These are phyloP conservation scores for Pyrenophora graminea DNA, from an alignment of 2,329 filamentous ascomycete species.

Conservation along the genomic window DNA sequence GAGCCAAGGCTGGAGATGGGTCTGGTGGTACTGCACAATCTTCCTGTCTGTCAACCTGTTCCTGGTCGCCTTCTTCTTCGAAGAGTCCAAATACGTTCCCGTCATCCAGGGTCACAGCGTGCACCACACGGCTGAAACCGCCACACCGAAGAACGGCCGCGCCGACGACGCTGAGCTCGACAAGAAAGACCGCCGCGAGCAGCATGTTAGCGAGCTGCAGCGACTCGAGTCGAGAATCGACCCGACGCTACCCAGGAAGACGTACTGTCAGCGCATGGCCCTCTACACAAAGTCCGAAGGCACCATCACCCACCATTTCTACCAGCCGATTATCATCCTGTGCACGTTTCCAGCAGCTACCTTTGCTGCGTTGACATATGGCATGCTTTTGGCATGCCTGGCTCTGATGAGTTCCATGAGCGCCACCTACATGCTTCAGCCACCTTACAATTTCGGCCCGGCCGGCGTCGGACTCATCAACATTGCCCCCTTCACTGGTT, in stretches of 20 bases:
- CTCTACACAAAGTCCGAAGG: slow-evolving; percentile 38
- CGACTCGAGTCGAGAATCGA: slow-evolving; percentile 27
- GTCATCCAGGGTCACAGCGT: slow-evolving; percentile 13
- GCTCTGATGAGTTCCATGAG: slow-evolving; percentile 46
- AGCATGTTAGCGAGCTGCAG: not conserved
- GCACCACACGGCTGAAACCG: not conserved
- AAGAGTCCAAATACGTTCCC: slow-evolving; percentile 38
- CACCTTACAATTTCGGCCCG: slow-evolving; percentile 50
- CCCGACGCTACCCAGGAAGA: slow-evolving; percentile 45
- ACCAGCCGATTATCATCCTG: slow-evolving; percentile 46
- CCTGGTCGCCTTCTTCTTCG: slow-evolving; percentile 51
- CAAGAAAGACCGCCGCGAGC: no score
- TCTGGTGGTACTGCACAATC: slow-evolving; percentile 56
- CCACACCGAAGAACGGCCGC: not conserved
- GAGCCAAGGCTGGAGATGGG: slow-evolving; percentile 56
- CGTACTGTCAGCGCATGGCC: slow-evolving; percentile 51
- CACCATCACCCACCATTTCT: slow-evolving; percentile 34
- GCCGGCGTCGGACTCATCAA: slow-evolving; percentile 48
- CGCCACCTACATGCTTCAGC: slow-evolving; percentile 43
- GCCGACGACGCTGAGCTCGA: slow-evolving; percentile 4
- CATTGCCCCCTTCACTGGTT: slow-evolving; percentile 49
- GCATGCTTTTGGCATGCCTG: slow-evolving; percentile 45
- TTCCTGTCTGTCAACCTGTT: slow-evolving; percentile 47
- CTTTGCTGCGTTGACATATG: slow-evolving; percentile 40
- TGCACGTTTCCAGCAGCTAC: slow-evolving; percentile 47